Base-by-base conservation (phyloP, 2,329 filamentous ascomycete genomes). In the Fusarium sp. region DNA sequence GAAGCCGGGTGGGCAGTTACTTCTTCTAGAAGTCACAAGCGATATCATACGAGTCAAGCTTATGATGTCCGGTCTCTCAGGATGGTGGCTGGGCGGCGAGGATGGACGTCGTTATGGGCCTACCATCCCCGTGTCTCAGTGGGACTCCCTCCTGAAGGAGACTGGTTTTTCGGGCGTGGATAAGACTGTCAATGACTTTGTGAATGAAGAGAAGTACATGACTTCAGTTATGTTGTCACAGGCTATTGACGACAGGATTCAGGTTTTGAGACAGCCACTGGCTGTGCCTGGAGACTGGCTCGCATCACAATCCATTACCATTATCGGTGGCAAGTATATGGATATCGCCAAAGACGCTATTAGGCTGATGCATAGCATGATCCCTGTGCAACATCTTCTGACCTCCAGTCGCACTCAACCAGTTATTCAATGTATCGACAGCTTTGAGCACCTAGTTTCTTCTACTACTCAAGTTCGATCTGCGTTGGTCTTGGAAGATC, bases 1-100 rank as follows among this genome's bases (percentile, higher is more conserved):
- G 1, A 79, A 76, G 38, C 70, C 75, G 0, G 77, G 75, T 3
- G 79, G 79, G 0, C 70, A 70, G 15, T 64, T 81, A 1, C 23
- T 81, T 10, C 38, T 67, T 0, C 32, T 67, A 2, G 64, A 67
- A n/a, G 40, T 58, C 0, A 54, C 53, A 14, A 60, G 32, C 37
- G 60, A 56, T 6, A 65, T 62, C 9, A 50, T 62, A 5, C 44
- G 59, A 4, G 52, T 53, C 15, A 50, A 52, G 13, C 58, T 61
- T 20, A 60, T 61, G 46, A 64, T 64, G 61, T 64, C 52, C 6
- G 59, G 52, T 17, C 48, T 64, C 8, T 60, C 61, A 3, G 63
- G 63, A 1, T 62, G 63, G 63, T 66, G 61, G 61, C 48, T 61
- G 0, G 61, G 56, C 5, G 56, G 42, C 35, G 48, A 64, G 6